A percentile compares a stretch with the other conserved stretches of the same genome.
Evolutionary conservation across 2,329 filamentous ascomycete species (phyloP).

Genomic region (Fusarium oxysporum): DNA sequence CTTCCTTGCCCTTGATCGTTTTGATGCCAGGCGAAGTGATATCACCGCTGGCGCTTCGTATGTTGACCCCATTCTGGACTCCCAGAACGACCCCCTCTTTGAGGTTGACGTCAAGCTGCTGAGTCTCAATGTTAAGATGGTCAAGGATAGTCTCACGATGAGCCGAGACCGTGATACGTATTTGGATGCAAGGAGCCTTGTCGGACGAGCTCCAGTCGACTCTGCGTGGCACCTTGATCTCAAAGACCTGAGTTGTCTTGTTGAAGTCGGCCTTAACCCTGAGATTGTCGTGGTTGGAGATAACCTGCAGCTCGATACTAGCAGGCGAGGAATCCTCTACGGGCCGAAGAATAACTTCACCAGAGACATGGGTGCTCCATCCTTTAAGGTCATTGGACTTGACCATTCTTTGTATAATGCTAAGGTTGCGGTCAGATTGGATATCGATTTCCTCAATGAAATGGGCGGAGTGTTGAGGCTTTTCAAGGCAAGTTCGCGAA

Average conservation of each 20-base stretch:
- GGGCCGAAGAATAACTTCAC: conserved; percentile 60
- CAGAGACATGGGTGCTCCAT: conserved; percentile 54
- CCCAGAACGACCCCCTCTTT: conserved; percentile 55
- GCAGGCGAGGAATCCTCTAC: conserved; percentile 49
- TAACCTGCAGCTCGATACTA: conserved; percentile 57
- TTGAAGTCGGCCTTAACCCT: conserved; percentile 50
- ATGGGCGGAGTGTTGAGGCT: background rate
- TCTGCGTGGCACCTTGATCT: conserved; percentile 53
- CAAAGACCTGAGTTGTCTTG: conserved; percentile 52
- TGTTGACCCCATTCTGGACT: conserved; percentile 42
- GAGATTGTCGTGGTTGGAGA: conserved; percentile 59
- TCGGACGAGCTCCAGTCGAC: conserved; percentile 45
- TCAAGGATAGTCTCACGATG: conserved; percentile 56
- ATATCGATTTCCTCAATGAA: conserved; percentile 45
- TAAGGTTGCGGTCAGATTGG: conserved; percentile 50
- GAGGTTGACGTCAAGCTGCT: conserved; percentile 56
- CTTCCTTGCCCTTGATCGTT: conserved; percentile 30
- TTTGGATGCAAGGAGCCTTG: conserved; percentile 58
- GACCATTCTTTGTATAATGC: conserved; percentile 54
- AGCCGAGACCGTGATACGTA: conserved; percentile 61
- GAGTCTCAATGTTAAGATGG: conserved; percentile 50
- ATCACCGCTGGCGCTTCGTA: conserved; percentile 55
- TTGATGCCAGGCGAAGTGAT: conserved; percentile 52
- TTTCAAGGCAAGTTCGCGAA: conserved; percentile 42
- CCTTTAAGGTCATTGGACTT: conserved; percentile 33